Evolutionary conservation across 2,329 filamentous ascomycete genomes (phyloP).

Genomic region (Trichothecium roseum): DNA sequence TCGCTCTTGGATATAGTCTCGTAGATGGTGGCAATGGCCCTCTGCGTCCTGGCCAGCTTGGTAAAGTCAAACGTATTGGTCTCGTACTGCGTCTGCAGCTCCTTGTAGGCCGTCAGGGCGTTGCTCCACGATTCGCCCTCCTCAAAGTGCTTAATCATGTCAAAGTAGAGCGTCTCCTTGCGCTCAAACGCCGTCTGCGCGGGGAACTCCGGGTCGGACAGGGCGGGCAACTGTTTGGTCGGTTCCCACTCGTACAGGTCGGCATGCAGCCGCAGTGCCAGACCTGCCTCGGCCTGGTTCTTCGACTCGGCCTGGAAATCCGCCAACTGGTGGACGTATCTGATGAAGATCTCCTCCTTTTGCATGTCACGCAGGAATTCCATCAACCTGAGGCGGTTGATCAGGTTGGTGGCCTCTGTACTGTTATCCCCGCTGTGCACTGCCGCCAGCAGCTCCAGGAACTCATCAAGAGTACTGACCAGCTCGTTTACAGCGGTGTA

Average conservation of each 20-base stretch:
- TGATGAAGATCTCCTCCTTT: constrained; percentile 92
- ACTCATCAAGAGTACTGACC: constrained; percentile 76
- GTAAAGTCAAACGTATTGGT: constrained; percentile 80
- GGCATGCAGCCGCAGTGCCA: constrained; percentile 82
- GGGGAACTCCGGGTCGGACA: constrained; percentile 68
- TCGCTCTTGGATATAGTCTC: constrained; percentile 79
- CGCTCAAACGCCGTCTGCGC: constrained; percentile 83
- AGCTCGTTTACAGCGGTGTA: constrained; percentile 68
- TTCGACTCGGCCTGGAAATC: constrained; percentile 63
- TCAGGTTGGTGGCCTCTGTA: constrained; percentile 70
- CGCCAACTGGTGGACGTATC: constrained; percentile 88
- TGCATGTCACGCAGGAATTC: constrained; percentile 95
- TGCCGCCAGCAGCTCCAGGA: constrained; percentile 81
- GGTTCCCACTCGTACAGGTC: constrained; percentile 91
- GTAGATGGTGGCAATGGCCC: constrained; percentile 86
- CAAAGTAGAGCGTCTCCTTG: constrained; percentile 84
- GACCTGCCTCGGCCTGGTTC: constrained; percentile 78
- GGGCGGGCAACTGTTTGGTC: constrained; percentile 49
- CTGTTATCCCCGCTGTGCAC: constrained; percentile 69
- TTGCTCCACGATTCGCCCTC: constrained; percentile 91
- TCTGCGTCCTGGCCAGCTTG: constrained; percentile 80
- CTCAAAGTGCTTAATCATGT: constrained; percentile 91
- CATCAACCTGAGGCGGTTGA: constrained; percentile 86
- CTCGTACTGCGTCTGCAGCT: constrained; percentile 87
- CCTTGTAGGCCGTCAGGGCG: constrained; percentile 77